phyloP scores from a whole-genome alignment of 2,329 filamentous ascomycete species.

The Graphilbum sp. region DNA sequence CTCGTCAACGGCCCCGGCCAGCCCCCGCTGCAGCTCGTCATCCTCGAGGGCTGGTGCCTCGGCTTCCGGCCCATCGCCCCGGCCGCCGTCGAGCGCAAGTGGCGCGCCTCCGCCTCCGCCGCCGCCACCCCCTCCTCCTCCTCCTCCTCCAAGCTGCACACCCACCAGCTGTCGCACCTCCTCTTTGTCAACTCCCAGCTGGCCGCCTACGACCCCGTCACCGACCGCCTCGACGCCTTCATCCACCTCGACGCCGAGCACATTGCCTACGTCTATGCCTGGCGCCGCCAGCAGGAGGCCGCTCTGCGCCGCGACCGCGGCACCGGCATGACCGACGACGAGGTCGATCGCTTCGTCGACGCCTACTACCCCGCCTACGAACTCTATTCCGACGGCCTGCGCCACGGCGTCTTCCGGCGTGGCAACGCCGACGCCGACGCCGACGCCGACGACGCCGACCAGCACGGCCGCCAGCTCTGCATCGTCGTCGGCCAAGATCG shows the following conservation, averaged over 20 bases:
- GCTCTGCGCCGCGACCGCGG: slow-evolving; percentile 50
- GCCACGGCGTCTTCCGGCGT: slow-evolving; percentile 39
- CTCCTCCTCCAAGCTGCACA: slow-evolving; percentile 24
- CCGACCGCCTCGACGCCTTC: slow-evolving; percentile 34
- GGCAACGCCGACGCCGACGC: background rate
- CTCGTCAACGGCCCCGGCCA: slow-evolving; percentile 34
- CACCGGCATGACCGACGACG: slow-evolving; percentile 65
- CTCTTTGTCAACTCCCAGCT: slow-evolving; percentile 32
- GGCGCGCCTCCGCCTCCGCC: slow-evolving; percentile 19
- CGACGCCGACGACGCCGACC: slow-evolving; percentile 17
- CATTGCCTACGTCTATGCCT: slow-evolving; percentile 61
- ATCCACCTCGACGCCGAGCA: slow-evolving; percentile 54
- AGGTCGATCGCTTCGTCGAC: slow-evolving; percentile 59
- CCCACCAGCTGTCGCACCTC: slow-evolving; percentile 32
- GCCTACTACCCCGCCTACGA: slow-evolving; percentile 58
- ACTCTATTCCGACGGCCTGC: slow-evolving; percentile 44
- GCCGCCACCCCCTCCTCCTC: background rate
- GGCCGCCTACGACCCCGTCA: slow-evolving; percentile 29
- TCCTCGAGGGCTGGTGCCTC: slow-evolving; percentile 86
- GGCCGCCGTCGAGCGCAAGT: slow-evolving; percentile 31
- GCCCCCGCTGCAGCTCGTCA: slow-evolving; percentile 42
- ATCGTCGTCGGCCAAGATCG: slow-evolving; percentile 45
- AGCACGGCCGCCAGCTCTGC: slow-evolving; percentile 36
- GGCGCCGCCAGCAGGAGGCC: slow-evolving; percentile 69
- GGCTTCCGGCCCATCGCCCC: slow-evolving; percentile 54